Evolutionary conservation across 2,329 filamentous ascomycete genomes (phyloP).

Genomic region (Fusarium phyllophilum): DNA sequence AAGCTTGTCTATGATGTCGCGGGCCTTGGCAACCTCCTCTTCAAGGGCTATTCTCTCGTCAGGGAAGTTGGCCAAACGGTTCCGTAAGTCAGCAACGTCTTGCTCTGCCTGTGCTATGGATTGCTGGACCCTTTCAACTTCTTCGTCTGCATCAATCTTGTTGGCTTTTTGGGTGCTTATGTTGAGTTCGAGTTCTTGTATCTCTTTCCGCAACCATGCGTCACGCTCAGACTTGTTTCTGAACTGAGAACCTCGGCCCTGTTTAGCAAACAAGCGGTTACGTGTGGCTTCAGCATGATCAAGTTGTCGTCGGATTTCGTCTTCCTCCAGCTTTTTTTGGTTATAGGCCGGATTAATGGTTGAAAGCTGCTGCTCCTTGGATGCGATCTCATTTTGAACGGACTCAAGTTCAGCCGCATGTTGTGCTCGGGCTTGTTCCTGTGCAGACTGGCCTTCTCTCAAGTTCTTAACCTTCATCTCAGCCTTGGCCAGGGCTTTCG

Average conservation of each 20-base stretch:
- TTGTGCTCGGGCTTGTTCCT: conserved; percentile 76
- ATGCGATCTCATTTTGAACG: conserved; percentile 77
- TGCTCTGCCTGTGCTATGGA: conserved; percentile 78
- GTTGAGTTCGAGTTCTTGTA: conserved; percentile 80
- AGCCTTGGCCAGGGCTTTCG: conserved; percentile 82
- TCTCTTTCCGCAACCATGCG: conserved; percentile 80
- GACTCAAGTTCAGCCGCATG: conserved; percentile 77
- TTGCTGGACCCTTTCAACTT: conserved; percentile 76
- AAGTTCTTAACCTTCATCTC: conserved; percentile 87
- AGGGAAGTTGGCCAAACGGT: conserved; percentile 81
- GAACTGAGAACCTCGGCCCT: conserved; percentile 88
- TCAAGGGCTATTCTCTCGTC: conserved; percentile 77
- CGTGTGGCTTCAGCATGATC: conserved; percentile 79
- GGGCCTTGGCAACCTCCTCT: conserved; percentile 79
- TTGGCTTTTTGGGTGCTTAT: conserved; percentile 86
- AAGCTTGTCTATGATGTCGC: conserved; percentile 80
- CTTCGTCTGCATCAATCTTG: conserved; percentile 83
- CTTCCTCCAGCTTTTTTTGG: conserved; percentile 77
- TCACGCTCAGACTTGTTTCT: conserved; percentile 90
- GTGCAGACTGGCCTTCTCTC: conserved; percentile 81
- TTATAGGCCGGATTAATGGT: conserved; percentile 82
- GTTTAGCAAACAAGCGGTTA: conserved; percentile 88
- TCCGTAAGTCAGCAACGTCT: conserved; percentile 75
- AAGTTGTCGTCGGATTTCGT: conserved; percentile 74
- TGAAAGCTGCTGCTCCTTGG: conserved; percentile 80